phyloP scores from a whole-genome alignment of 192 early-diverging fungal genomes.

The Coemansia sp. region DNA sequence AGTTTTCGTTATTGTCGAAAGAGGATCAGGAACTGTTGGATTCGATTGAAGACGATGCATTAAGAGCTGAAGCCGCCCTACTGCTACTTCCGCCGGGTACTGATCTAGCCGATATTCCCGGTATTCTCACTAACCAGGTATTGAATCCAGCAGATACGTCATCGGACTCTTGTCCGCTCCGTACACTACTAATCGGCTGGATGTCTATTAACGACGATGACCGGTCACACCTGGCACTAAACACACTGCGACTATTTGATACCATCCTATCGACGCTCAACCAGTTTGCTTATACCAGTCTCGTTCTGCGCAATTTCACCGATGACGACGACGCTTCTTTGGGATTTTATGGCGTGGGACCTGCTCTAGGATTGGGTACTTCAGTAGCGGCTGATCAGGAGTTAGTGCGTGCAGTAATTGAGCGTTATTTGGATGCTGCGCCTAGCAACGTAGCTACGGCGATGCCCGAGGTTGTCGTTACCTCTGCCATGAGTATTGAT shows the following conservation, averaged over 20 bases:
- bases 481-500: slow-evolving; percentile 34
- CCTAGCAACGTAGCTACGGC: slow-evolving; percentile 36
- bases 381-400: slow-evolving; percentile 50
- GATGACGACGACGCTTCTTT: neutral
- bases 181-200: slow-evolving; percentile 46
- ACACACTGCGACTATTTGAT: slow-evolving; percentile 64
- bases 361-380: slow-evolving; percentile 36
- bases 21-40: slow-evolving; percentile 48
- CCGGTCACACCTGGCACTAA: slow-evolving; percentile 55
- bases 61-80: slow-evolving; percentile 44
- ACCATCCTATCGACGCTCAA: slow-evolving; percentile 62
- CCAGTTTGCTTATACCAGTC: slow-evolving; percentile 63
- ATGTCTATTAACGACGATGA: slow-evolving; percentile 51
- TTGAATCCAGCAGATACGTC: neutral
- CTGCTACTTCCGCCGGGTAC: slow-evolving; percentile 34
- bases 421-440: slow-evolving; percentile 48
- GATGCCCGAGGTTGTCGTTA: slow-evolving; percentile 40
- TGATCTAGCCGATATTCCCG: neutral
- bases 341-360: neutral
- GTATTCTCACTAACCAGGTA: neutral
- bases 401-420: slow-evolving; percentile 46
- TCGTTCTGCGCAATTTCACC: slow-evolving; percentile 61
- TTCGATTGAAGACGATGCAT: slow-evolving; percentile 47
- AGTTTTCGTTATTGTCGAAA: slow-evolving; percentile 14
- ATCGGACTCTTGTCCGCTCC: slow-evolving; percentile 9